These are phyloP conservation scores for Coniochaeta sp. DNA, from an alignment of 2,329 filamentous ascomycete genomes.

Conservation along the genomic window DNA sequence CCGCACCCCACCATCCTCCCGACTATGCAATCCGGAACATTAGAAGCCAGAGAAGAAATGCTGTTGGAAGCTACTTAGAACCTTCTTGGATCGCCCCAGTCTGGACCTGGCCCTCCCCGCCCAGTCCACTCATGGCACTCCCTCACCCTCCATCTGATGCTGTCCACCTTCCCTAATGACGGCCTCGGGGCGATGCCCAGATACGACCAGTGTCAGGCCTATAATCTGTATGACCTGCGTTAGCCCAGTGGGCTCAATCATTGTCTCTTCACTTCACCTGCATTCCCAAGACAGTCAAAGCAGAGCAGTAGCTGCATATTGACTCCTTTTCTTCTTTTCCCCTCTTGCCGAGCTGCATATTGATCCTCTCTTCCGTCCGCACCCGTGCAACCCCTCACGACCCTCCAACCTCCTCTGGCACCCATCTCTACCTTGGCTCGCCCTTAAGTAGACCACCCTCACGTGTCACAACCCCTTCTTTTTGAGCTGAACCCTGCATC, in stretches of 20 bases:
- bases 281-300: neutral
- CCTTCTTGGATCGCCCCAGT: neutral
- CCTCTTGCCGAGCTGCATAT: neutral
- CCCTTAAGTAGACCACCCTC: slow-evolving; percentile 1
- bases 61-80: neutral
- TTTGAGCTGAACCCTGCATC: slow-evolving; percentile 1
- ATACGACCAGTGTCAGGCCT: neutral
- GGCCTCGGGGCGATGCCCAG: neutral
- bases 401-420: neutral
- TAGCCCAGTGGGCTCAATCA: neutral
- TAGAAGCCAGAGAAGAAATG: neutral
- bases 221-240: neutral
- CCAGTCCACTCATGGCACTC: neutral
- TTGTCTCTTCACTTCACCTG: neutral
- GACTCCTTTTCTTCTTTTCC: neutral
- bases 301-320: neutral
- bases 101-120: neutral
- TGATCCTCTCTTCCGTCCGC: neutral
- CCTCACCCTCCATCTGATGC: neutral
- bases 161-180: neutral
- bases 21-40: neutral
- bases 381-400: neutral
- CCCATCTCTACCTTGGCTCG: neutral
- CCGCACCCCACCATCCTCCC: neutral
- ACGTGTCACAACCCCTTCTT: slow-evolving; percentile 1